These are phyloP conservation scores for Lunasporangiospora selenospora DNA, from an alignment of 192 early-diverging fungal genomes.

Conservation along the genomic window DNA sequence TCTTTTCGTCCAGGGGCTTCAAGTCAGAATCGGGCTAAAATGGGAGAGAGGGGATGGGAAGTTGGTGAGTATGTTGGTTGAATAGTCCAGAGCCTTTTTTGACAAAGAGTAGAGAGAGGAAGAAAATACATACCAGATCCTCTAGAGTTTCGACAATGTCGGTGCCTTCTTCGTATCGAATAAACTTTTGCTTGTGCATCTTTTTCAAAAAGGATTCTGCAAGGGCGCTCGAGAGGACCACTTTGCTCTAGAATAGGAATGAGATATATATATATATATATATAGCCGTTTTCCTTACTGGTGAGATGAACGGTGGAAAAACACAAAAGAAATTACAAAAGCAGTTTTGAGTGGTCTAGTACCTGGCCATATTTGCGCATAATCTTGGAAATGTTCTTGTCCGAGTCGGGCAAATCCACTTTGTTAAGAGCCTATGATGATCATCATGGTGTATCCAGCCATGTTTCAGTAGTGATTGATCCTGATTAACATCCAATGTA, in stretches of 20 bases:
- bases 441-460: too few species aligned
- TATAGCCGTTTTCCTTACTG: too few species aligned
- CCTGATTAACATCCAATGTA: too few species aligned
- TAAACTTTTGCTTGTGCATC: conserved; percentile 62
- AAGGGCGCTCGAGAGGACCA: conserved; percentile 70
- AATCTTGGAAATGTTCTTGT: conserved; percentile 83
- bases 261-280: not conserved
- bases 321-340: not conserved
- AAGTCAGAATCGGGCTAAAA: conserved; percentile 53
- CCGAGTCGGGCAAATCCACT: conserved; percentile 83
- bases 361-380: conserved; percentile 74
- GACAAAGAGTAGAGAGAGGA: not conserved
- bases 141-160: conserved; percentile 61
- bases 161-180: conserved; percentile 60
- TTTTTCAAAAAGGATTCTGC: conserved; percentile 70
- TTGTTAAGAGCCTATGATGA: conserved; percentile 79
- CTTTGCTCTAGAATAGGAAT: conserved; percentile 51
- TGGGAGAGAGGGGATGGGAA: too few species aligned
- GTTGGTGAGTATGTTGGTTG: not conserved
- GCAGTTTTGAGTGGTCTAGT: not conserved
- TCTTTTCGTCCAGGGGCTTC: conserved; percentile 63
- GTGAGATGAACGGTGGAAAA: not conserved
- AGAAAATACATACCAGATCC: conserved; percentile 38
- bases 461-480: too few species aligned
- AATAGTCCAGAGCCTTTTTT: too few species aligned